A percentile compares a stretch with the other conserved stretches of the same genome.
phyloP scores from a whole-genome alignment of 2,329 filamentous ascomycete genomes.

The Hypoxylon sp. region DNA sequence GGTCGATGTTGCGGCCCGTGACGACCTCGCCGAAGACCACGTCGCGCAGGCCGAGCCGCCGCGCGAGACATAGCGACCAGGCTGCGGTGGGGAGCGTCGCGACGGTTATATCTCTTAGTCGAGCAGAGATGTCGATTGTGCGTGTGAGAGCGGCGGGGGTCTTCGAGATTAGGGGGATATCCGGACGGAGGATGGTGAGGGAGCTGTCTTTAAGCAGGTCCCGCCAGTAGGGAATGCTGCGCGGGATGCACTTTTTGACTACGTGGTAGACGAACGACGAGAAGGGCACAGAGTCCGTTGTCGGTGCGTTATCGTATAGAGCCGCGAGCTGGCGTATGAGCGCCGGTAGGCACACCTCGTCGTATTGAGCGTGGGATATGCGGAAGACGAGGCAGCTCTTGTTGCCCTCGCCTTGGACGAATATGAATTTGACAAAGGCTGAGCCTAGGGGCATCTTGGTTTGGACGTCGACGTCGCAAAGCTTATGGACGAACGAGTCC shows the following conservation, averaged over 20 bases:
- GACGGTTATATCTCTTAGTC: conserved; percentile 68
- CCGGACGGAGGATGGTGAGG: conserved; percentile 60
- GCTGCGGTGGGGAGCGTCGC: conserved; percentile 76
- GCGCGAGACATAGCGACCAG: conserved; percentile 73
- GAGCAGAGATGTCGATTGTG: conserved; percentile 60
- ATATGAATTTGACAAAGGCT: conserved; percentile 70
- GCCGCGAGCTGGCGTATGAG: conserved; percentile 71
- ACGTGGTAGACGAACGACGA: conserved; percentile 61
- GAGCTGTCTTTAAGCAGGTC: conserved; percentile 67
- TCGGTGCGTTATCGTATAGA: conserved; percentile 57
- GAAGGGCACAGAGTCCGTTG: conserved; percentile 56
- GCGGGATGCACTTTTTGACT: conserved; percentile 56
- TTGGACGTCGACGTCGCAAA: conserved; percentile 68
- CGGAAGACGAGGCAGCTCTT: conserved; percentile 66
- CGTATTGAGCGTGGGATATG: conserved; percentile 77
- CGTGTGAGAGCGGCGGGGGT: conserved; percentile 59
- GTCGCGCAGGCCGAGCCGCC: conserved; percentile 64
- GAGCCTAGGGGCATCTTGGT: conserved; percentile 69
- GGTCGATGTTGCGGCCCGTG: conserved; percentile 71
- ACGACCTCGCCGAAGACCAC: conserved; percentile 76
- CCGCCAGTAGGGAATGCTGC: conserved; percentile 71
- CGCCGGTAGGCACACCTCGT: conserved; percentile 74
- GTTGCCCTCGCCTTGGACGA: conserved; percentile 57
- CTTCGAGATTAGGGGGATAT: conserved; percentile 53
- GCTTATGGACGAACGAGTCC: conserved; percentile 63